A percentile compares a stretch with the other conserved stretches of the same genome.
These are phyloP conservation scores for Extremus antarcticus DNA, from an alignment of 495 filamentous ascomycete genomes.

Conservation along the genomic window DNA sequence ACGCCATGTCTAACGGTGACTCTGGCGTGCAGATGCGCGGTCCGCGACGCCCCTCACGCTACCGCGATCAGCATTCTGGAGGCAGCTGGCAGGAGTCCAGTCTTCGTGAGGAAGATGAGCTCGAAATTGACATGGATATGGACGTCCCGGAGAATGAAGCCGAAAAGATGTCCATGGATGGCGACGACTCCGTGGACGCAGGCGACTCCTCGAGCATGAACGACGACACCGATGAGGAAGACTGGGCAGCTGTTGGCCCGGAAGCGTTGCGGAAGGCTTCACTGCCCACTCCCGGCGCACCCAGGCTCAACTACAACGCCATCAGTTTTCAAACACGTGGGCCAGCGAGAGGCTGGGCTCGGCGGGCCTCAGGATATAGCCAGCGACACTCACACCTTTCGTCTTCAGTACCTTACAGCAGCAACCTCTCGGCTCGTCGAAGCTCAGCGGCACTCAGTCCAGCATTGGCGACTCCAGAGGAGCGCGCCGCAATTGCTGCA, in stretches of 20 bases:
- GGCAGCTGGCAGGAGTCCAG: slow-evolving; percentile 58
- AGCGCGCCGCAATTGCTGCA: slow-evolving; percentile 76
- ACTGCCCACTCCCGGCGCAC: slow-evolving; percentile 10
- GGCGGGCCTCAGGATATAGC: slow-evolving; percentile 2
- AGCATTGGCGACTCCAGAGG: slow-evolving; percentile 38
- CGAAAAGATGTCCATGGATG: slow-evolving; percentile 93
- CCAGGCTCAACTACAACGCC: slow-evolving; percentile 28
- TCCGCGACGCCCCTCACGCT: slow-evolving; percentile 34
- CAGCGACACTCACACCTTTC: slow-evolving; percentile 8
- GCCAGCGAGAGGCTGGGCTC: slow-evolving; percentile 8
- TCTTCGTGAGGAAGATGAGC: slow-evolving; percentile 45
- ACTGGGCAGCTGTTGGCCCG: slow-evolving; percentile 86
- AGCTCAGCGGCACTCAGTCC: background rate
- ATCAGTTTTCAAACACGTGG: slow-evolving; percentile 8
- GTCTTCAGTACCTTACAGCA: slow-evolving; percentile 5
- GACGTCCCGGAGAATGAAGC: slow-evolving; percentile 60
- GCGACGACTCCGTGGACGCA: slow-evolving; percentile 56
- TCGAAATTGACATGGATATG: slow-evolving; percentile 48
- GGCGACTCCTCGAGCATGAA: slow-evolving; percentile 77
- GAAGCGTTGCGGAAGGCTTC: slow-evolving; percentile 59
- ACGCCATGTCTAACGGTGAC: slow-evolving; percentile 28
- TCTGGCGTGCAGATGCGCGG: slow-evolving; percentile 15
- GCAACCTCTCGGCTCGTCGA: background rate
- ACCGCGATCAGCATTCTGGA: slow-evolving; percentile 40
- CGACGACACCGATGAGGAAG: slow-evolving; percentile 93